These are phyloP conservation scores for Trapa bicornis DNA, from an alignment of 345 rosid species.

Conservation along the genomic window DNA sequence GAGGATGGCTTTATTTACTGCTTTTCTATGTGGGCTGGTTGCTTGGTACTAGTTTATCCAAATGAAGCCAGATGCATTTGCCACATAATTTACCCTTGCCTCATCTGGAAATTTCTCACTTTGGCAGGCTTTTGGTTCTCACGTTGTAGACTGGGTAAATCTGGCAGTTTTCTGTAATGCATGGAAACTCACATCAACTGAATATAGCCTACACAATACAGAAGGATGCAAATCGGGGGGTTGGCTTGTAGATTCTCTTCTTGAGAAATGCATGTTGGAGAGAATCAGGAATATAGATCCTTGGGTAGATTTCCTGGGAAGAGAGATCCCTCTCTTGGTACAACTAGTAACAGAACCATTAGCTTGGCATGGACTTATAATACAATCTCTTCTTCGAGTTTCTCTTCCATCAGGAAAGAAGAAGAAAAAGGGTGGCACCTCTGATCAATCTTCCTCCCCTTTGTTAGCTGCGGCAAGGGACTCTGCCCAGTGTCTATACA, in stretches of 20 bases:
- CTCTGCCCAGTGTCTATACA: slow-evolving; percentile 32
- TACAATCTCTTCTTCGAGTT: slow-evolving; percentile 61
- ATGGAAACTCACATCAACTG: slow-evolving; percentile 58
- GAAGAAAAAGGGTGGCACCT: slow-evolving; percentile 63
- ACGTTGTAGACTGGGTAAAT: slow-evolving; percentile 63
- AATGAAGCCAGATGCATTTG: background rate
- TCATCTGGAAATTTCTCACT: background rate
- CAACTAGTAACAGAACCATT: slow-evolving; percentile 71
- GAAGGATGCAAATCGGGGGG: slow-evolving; percentile 15
- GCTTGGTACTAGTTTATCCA: background rate
- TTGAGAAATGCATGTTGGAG: slow-evolving; percentile 41
- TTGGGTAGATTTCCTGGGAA: slow-evolving; percentile 27
- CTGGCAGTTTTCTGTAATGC: slow-evolving; percentile 74
- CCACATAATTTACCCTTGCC: background rate
- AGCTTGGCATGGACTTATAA: slow-evolving; percentile 73
- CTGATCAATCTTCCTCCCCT: slow-evolving; percentile 34
- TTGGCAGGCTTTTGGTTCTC: slow-evolving; percentile 60
- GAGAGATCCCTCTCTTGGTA: slow-evolving; percentile 43
- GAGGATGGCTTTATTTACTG: background rate
- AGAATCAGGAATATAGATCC: slow-evolving; percentile 36
- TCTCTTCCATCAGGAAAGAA: slow-evolving; percentile 79
- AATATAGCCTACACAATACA: slow-evolving; percentile 21
- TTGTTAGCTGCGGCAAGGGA: slow-evolving; percentile 31
- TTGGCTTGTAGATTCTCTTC: slow-evolving; percentile 48
- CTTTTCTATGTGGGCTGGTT: background rate